Evolutionary conservation across 2,329 filamentous ascomycete genomes (phyloP), one percentile per base, ranked within the genome.

Genomic region (Hypoxylon sp.): DNA sequence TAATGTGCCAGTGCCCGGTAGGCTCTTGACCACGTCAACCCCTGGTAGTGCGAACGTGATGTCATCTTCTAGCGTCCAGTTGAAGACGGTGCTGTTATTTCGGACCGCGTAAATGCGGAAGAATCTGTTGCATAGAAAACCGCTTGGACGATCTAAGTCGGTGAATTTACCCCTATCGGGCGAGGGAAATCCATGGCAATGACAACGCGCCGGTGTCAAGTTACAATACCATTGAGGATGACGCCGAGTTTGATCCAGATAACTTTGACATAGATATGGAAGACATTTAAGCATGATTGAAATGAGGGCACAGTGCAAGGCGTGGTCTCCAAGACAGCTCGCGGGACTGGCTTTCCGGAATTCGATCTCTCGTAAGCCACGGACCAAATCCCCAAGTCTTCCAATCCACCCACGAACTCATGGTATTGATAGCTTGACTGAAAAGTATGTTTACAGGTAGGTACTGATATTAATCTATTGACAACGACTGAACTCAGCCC

Each of bases 31-130:
- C 2, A 58, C 55, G 11, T 58, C 32, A 14, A 50, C 45, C 2
- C 55, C 55, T 8, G 55, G 55, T 5, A 58, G 19, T 12, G 50
- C 43, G 32, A 41, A 58, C 3, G 30, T 58, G 21, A 58, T 50
- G 8, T 21, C 53, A 9, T 50, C 39, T 19, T 46, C 45, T 8
- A 32, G 45, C 14, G 55, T 58, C 55, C 55, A 50, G 9, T 30
- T 30, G 21, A 58, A 50, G 11, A 41, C 21, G 12, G 23, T 43
- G 6, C 55, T 45, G 32, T 58, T 25, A 9, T 32, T 25, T 34
- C 32, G 45, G 9, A 45, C 55, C 9, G 55, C 55, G 23, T 45
- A 45, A 27, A 58, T 58, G 32, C 55, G 55, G 46, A 58, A 58
- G 23, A 58, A 50, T 7, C 25, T 23, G 30, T 43, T 46, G 12